These are phyloP conservation scores for Golubevia sp. DNA, from an alignment of 1,284 basidiomycete genomes.

Conservation along the genomic window DNA sequence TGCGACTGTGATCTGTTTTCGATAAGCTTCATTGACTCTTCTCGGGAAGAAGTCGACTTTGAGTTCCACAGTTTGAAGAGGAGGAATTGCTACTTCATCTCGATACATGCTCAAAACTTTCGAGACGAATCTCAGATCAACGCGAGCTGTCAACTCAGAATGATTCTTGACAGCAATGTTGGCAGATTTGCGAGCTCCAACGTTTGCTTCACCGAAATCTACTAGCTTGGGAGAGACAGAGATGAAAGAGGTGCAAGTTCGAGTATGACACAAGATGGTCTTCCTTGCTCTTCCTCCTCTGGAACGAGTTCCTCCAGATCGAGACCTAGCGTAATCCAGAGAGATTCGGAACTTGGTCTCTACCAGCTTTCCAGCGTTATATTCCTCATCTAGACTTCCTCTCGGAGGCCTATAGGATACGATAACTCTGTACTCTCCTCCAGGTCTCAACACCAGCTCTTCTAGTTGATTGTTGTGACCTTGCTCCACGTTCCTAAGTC, in stretches of 20 bases:
- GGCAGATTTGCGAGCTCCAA: constrained; percentile 64
- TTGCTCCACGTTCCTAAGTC: constrained; percentile 46
- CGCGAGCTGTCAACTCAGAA: constrained; percentile 63
- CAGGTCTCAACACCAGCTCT: constrained; percentile 65
- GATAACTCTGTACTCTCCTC: constrained; percentile 65
- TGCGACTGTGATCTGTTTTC: constrained; percentile 65
- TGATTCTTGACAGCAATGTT: constrained; percentile 63
- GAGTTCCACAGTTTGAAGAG: constrained; percentile 64
- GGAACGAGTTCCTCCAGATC: constrained; percentile 37
- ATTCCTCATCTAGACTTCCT: constrained; percentile 44
- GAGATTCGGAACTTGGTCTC: constrained; percentile 63
- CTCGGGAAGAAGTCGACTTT: constrained; percentile 66
- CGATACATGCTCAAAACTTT: constrained; percentile 66
- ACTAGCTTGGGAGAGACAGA: constrained; percentile 61
- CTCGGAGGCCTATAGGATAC: constrained; percentile 64
- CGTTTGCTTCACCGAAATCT: constrained; percentile 66
- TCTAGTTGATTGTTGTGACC: constrained; percentile 63
- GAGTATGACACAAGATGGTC: constrained; percentile 61
- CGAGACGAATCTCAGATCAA: constrained; percentile 65
- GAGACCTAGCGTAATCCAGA: constrained; percentile 62
- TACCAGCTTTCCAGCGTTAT: constrained; percentile 61
- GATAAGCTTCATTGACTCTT: constrained; percentile 65
- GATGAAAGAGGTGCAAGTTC: constrained; percentile 65
- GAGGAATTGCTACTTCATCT: constrained; percentile 64
- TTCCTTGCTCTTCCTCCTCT: constrained; percentile 59